Conservation (phyloP, 352 stramenopile species). For the Globisporangium ultimum region DNA sequence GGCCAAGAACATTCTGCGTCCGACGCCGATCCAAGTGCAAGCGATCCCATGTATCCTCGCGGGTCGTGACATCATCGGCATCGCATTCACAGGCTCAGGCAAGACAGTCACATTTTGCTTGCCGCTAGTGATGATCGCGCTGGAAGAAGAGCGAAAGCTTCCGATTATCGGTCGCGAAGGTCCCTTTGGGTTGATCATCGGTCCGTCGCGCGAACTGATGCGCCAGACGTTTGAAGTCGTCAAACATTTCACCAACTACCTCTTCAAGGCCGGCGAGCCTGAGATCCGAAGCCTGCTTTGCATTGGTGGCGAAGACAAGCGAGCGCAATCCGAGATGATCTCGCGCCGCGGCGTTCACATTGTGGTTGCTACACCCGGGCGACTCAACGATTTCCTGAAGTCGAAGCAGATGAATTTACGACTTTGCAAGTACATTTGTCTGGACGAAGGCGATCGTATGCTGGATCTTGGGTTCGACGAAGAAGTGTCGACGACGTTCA, state of each 20-base stretch:
- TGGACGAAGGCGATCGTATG: constrained; percentile 99
- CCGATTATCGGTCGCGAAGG: constrained; percentile 93
- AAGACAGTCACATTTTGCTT: constrained; percentile 99
- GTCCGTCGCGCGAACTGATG: constrained; percentile 96
- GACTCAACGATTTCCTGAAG: constrained; percentile 97
- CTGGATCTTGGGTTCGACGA: constrained; percentile 94
- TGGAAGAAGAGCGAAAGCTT: constrained; percentile 97
- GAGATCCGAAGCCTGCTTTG: constrained; percentile 91
- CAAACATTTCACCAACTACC: constrained; percentile 86
- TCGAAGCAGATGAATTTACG: constrained; percentile 92
- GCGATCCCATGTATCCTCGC: constrained; percentile 96
- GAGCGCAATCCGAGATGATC: constrained; percentile 90
- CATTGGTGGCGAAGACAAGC: constrained; percentile 95
- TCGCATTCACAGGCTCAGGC: constrained; percentile 98
- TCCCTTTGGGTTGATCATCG: constrained; percentile 96
- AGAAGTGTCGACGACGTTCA: constrained; percentile 96
- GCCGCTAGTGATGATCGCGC: constrained; percentile 95
- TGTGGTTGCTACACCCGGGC: constrained; percentile 95
- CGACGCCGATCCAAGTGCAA: constrained; percentile 99
- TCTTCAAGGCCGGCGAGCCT: constrained; percentile 72
- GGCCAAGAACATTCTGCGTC: constrained; percentile 95
- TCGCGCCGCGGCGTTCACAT: constrained; percentile 92
- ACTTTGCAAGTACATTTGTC: constrained; percentile 96
- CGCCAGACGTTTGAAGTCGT: constrained; percentile 98
- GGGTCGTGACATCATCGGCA: constrained; percentile 97